Evolutionary conservation across 768 basidiomycete species (phyloP).

Genomic region (Tricholoma flavovirens): DNA sequence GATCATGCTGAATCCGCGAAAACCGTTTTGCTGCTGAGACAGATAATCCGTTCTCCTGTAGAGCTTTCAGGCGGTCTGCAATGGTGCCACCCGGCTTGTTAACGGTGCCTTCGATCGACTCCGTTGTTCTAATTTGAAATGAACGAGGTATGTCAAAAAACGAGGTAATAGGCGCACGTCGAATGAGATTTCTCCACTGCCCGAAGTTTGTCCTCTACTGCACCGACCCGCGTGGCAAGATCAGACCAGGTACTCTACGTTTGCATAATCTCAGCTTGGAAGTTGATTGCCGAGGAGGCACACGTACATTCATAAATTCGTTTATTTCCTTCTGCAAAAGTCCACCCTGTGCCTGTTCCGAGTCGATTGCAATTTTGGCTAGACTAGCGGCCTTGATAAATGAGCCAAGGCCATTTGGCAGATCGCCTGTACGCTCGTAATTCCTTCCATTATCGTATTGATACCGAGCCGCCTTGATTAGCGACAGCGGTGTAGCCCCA

Average conservation of each 20-base stretch:
- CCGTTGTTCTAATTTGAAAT: constrained; percentile 12
- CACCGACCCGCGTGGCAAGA: constrained; percentile 29
- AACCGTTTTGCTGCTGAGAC: constrained; percentile 52
- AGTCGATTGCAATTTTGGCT: constrained; percentile 52
- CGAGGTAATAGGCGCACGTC: constrained; percentile 22
- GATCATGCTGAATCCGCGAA: constrained; percentile 46
- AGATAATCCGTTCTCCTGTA: constrained; percentile 67
- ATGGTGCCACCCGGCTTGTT: constrained; percentile 59
- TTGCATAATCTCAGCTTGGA: neutral
- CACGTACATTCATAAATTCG: constrained; percentile 60
- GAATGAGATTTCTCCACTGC: constrained; percentile 33
- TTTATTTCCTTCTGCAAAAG: constrained; percentile 56
- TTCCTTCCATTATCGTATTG: constrained; percentile 50
- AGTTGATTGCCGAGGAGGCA: neutral
- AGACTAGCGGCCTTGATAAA: constrained; percentile 60
- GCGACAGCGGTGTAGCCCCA: constrained; percentile 52
- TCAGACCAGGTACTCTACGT: constrained; percentile 33
- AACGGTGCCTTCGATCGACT: constrained; percentile 31
- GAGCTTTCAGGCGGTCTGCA: constrained; percentile 72
- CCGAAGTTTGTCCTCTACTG: constrained; percentile 43
- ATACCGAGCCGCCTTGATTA: constrained; percentile 57
- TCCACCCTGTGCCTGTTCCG: constrained; percentile 51
- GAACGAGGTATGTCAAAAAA: constrained; percentile 2
- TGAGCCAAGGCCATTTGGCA: constrained; percentile 53
- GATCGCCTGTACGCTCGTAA: constrained; percentile 51